These are phyloP conservation scores for Exophiala dermatitidis DNA, from an alignment of 2,329 filamentous ascomycete genomes.

Conservation along the genomic window DNA sequence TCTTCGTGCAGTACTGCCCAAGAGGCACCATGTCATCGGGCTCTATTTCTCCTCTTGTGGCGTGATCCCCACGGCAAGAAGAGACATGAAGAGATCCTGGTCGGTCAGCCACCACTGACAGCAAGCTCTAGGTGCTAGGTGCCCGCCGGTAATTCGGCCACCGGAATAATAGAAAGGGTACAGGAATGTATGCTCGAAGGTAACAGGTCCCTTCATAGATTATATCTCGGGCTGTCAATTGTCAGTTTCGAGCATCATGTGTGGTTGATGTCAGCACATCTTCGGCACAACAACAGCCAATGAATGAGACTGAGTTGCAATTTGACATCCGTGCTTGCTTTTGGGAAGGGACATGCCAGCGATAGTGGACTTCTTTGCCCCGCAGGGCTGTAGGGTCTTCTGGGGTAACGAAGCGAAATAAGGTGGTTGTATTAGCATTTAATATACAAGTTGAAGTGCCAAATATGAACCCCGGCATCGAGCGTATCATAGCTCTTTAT, in stretches of 20 bases:
- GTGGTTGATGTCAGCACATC: constrained; percentile 76
- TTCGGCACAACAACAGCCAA: constrained; percentile 97
- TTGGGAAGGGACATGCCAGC: neutral
- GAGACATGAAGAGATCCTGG: too few relatives aligned
- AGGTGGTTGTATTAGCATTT: neutral
- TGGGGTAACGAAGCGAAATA: neutral
- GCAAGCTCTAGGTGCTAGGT: too few relatives aligned
- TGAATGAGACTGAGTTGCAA: constrained; percentile 72
- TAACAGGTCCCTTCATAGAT: constrained; percentile 23
- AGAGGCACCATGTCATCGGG: too few relatives aligned
- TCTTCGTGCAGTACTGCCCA: too few relatives aligned
- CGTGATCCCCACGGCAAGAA: too few relatives aligned
- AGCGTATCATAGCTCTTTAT: constrained; percentile 13
- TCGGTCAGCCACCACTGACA: too few relatives aligned
- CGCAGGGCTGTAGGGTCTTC: neutral
- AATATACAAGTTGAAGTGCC: neutral
- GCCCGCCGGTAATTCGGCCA: too few relatives aligned
- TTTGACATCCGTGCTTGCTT: constrained; percentile 96
- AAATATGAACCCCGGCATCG: neutral
- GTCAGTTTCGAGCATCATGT: constrained; percentile 18
- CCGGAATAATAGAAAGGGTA: neutral
- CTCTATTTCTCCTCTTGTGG: too few relatives aligned
- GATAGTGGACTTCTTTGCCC: neutral
- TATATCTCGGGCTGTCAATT: constrained; percentile 22
- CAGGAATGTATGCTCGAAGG: constrained; percentile 15